Evolutionary conservation across 139 green algal species (phyloP), one percentile per base, ranked within the genome.

Genomic region (Tetradesmus obliquus): DNA sequence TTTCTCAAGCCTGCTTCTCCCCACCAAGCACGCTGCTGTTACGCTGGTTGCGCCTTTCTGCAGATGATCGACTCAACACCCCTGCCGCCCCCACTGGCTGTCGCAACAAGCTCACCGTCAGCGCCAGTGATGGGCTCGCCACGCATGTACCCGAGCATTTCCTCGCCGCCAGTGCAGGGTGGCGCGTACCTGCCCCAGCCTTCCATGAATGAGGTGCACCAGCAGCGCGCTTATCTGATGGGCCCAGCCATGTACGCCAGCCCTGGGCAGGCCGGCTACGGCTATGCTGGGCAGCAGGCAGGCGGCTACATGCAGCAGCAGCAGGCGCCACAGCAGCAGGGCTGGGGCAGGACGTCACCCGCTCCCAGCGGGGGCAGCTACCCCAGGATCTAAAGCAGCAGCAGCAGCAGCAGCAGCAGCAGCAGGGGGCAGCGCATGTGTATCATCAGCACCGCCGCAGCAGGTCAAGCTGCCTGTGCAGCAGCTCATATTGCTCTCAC

Each of bases 121-220:
- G 85, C 85, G 0, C 85, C 85, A 22, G 66, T 66, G 32, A 9
- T 89, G 62, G 6, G 9, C 22, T 88, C 84, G n/a, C 84, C 84
- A 6, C 57, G 84, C 57, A 88, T 89, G 66, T 89, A 89, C 45
- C 85, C 85, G 3, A 82, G 17, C 85, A 82, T 89, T 9, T n/a
- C 24, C 5, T 20, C n/a, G 32, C 22, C 58, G 3, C 32, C 84
- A 58, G 32, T 54, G 6, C n/a, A 60, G 0, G 58, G 58, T 58
- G 84, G 84, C 12, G 60, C 84, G 3, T 20, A 45, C 19, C 12
- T 79, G 84, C n/a, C 22, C n/a, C n/a, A 82, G 13, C 83, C 83
- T n/a, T 7, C 19, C 60, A n/a, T 62, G 13, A 51, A 20, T 54
- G 82, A 87, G 17, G n/a, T 88, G 84, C 57, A 88, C n/a, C 57